Percentiles rank a stretch among this genome's conserved stretches.
These are phyloP conservation scores for Penicillium sp. DNA, from an alignment of 2,329 filamentous ascomycete species.

Conservation along the genomic window DNA sequence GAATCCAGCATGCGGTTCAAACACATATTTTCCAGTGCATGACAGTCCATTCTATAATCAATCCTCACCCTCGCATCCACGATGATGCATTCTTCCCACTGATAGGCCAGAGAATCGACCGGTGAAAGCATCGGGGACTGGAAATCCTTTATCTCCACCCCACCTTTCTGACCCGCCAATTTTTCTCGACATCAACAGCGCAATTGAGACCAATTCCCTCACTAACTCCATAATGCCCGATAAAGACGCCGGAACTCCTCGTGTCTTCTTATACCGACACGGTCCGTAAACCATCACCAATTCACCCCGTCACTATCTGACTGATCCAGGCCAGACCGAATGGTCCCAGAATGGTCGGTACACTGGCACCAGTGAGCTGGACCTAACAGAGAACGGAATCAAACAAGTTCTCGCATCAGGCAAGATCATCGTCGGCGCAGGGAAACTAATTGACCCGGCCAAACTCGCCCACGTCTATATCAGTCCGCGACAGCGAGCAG, in stretches of 20 bases:
- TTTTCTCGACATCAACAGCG: too few species aligned
- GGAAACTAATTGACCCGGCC: slow-evolving; percentile 49
- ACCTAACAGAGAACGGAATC: slow-evolving; percentile 39
- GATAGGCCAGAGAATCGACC: too few species aligned
- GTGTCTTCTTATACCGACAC: slow-evolving; percentile 38
- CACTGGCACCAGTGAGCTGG: slow-evolving; percentile 44
- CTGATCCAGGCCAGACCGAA: slow-evolving; percentile 36
- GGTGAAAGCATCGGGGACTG: too few species aligned
- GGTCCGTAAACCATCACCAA: slow-evolving; percentile 20
- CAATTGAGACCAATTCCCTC: too few species aligned
- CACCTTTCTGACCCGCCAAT: too few species aligned
- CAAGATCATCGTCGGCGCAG: slow-evolving; percentile 45
- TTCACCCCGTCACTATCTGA: slow-evolving; percentile 1
- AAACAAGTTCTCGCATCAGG: slow-evolving; percentile 45
- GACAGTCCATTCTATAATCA: too few species aligned
- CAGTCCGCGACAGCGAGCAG: slow-evolving; percentile 48
- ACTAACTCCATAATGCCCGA: slow-evolving; percentile 31
- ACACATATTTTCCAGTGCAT: too few species aligned
- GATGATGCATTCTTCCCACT: too few species aligned
- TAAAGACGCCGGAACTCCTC: slow-evolving; percentile 35
- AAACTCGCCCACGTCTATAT: slow-evolving; percentile 46
- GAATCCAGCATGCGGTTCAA: too few species aligned
- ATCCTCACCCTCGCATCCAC: too few species aligned
- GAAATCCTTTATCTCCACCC: too few species aligned
- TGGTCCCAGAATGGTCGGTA: slow-evolving; percentile 47